Conservation (phyloP, 2,329 filamentous ascomycete genomes). For the Calycina marina region DNA sequence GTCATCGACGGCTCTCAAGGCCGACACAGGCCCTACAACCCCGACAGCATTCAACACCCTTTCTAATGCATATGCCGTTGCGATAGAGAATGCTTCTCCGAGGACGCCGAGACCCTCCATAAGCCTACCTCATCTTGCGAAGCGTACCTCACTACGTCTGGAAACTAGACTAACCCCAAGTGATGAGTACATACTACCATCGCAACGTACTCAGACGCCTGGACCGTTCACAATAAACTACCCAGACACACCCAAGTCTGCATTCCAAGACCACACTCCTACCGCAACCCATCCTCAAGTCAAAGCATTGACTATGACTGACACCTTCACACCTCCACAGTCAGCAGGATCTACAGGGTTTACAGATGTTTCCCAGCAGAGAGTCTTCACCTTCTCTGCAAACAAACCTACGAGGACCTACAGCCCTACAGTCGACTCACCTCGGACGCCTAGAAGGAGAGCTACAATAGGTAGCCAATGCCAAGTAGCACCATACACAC, state of each 20-base stretch:
- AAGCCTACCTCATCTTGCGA: slow-evolving; percentile 19
- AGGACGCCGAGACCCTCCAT: slow-evolving; percentile 22
- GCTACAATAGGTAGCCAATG: slow-evolving; percentile 21
- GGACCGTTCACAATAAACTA: slow-evolving; percentile 21
- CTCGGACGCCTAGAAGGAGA: slow-evolving; percentile 26
- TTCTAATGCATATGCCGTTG: slow-evolving; percentile 48
- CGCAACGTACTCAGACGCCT: slow-evolving; percentile 21
- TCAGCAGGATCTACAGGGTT: slow-evolving; percentile 18
- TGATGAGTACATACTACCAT: slow-evolving; percentile 14
- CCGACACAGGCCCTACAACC: slow-evolving; percentile 38
- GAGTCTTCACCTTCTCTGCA: slow-evolving; percentile 18
- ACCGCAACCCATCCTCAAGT: slow-evolving; percentile 10
- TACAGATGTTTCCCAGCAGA: slow-evolving; percentile 10
- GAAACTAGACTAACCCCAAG: slow-evolving; percentile 14
- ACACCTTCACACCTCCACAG: slow-evolving; percentile 22
- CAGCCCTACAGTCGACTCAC: slow-evolving; percentile 20
- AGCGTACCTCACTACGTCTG: slow-evolving; percentile 18
- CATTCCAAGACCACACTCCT: slow-evolving; percentile 12
- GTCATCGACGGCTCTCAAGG: slow-evolving; percentile 28
- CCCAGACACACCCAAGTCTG: slow-evolving; percentile 21
- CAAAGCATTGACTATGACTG: slow-evolving; percentile 10
- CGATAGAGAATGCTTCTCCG: slow-evolving; percentile 44
- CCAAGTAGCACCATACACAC: slow-evolving; percentile 36
- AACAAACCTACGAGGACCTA: slow-evolving; percentile 8
- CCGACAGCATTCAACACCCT: slow-evolving; percentile 52